Evolutionary conservation across 352 stramenopile species (phyloP).

Genomic region (Globisporangium spiculum): DNA sequence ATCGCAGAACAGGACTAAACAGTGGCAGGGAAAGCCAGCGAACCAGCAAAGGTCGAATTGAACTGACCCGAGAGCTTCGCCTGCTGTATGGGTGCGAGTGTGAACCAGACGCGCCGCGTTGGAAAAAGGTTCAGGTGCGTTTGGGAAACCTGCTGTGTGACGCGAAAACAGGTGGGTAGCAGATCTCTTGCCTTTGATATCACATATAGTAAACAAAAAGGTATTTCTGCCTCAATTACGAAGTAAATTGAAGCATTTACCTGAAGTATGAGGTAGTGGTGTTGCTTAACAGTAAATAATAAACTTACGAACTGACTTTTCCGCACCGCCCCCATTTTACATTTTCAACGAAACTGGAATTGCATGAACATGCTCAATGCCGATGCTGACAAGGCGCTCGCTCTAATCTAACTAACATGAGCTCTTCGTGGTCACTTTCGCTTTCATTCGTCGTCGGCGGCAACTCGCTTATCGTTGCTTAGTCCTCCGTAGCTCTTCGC

Average conservation of each 20-base stretch:
- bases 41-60: neutral
- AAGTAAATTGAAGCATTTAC: too few species aligned
- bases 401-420: neutral
- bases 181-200: neutral
- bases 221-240: neutral
- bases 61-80: neutral
- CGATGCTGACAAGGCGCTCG: neutral
- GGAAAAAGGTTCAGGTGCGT: neutral
- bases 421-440: conserved; percentile 8
- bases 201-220: neutral
- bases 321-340: conserved; percentile 4
- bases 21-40: neutral
- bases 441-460: neutral
- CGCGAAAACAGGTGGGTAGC: conserved; percentile 5
- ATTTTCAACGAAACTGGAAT: neutral
- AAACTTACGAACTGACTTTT: neutral
- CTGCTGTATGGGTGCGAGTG: conserved; percentile 5
- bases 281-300: neutral
- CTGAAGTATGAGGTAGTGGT: neutral
- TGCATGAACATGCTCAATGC: neutral
- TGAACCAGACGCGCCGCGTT: neutral
- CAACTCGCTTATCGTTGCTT: neutral
- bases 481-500: neutral
- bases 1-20: neutral
- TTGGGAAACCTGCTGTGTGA: conserved; percentile 4